Percentiles rank a stretch among this genome's conserved stretches.
phyloP scores from a whole-genome alignment of 306 rosid species.

The Senna siamea region DNA sequence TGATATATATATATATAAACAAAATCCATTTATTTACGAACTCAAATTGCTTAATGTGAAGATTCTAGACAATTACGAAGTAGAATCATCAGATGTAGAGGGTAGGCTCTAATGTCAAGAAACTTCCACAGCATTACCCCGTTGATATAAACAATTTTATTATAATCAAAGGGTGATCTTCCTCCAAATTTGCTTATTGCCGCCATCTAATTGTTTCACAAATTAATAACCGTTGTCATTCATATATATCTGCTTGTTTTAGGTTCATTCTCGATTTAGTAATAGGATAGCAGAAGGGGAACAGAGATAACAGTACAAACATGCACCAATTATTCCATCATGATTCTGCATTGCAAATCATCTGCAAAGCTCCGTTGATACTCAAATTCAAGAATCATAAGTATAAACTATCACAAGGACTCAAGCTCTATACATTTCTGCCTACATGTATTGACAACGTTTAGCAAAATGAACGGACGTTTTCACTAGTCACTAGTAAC shows the following conservation, averaged over 20 bases:
- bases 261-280: too few species aligned
- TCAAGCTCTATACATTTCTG: constrained; percentile 49
- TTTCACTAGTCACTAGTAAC: neutral
- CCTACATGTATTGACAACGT: constrained; percentile 22
- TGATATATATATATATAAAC: too few species aligned
- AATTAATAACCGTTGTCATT: neutral
- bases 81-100: neutral
- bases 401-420: neutral
- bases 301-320: constrained; percentile 14
- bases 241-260: neutral
- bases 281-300: neutral
- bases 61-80: neutral
- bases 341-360: constrained; percentile 1
- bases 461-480: constrained; percentile 2
- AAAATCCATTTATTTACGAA: neutral
- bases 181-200: neutral
- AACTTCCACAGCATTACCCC: too few species aligned
- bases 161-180: neutral
- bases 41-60: neutral
- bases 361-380: neutral
- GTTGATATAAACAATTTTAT: too few species aligned
- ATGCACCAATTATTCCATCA: neutral
- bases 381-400: constrained; percentile 1
- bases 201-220: neutral
- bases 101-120: neutral